Conservation (phyloP, 441 rosid species). For the Adansonia gregorii region DNA sequence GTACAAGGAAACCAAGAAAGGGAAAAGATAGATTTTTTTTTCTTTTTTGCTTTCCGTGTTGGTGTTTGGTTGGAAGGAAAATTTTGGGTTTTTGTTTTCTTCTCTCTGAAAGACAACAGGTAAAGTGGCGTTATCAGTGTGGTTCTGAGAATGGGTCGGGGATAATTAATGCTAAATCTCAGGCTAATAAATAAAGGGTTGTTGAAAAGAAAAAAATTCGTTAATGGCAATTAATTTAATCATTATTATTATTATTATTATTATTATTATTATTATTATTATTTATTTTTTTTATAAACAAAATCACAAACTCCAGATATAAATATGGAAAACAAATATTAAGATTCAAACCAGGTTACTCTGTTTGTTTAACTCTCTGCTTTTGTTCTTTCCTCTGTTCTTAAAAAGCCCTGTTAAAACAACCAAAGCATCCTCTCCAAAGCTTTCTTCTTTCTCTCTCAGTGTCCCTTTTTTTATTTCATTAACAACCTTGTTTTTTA, state of each 20-base stretch:
- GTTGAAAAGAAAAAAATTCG: slow-evolving; percentile 19
- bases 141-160: slow-evolving; percentile 15
- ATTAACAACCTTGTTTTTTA: background rate
- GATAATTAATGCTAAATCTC: slow-evolving; percentile 5
- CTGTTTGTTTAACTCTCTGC: slow-evolving; percentile 34
- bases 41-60: background rate
- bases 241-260: no score
- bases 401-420: background rate
- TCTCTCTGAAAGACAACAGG: slow-evolving; percentile 30
- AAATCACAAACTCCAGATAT: no score
- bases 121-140: slow-evolving; percentile 20
- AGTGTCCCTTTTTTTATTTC: background rate
- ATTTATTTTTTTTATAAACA: no score
- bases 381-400: background rate
- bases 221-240: slow-evolving; percentile 34
- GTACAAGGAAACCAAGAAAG: background rate
- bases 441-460: slow-evolving; percentile 10
- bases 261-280: no score
- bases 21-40: background rate
- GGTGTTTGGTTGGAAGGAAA: slow-evolving; percentile 35
- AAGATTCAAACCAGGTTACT: no score
- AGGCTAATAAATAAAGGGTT: slow-evolving; percentile 3
- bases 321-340: no score
- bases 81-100: background rate
- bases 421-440: background rate